A percentile compares a stretch with the other conserved stretches of the same genome.
phyloP scores from a whole-genome alignment of 2,329 filamentous ascomycete genomes.

The Colletotrichum horii region DNA sequence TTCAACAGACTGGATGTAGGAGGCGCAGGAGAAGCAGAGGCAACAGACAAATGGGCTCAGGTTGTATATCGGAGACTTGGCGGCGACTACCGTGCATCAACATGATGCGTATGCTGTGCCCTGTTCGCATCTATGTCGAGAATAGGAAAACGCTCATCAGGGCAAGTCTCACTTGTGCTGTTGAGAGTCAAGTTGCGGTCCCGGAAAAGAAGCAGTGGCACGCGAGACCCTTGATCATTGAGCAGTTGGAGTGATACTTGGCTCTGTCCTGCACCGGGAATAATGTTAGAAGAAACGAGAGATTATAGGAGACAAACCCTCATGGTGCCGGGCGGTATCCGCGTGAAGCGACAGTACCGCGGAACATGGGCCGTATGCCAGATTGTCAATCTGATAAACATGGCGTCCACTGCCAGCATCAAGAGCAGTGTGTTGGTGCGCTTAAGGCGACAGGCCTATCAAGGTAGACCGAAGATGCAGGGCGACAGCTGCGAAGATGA shows the following conservation, averaged over 20 bases:
- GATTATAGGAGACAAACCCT: neutral
- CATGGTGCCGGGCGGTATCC: neutral
- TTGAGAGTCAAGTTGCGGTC: neutral
- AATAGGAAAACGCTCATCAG: neutral
- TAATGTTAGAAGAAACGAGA: neutral
- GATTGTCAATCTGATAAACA: neutral
- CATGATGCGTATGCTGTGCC: neutral
- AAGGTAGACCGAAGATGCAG: neutral
- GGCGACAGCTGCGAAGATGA: neutral
- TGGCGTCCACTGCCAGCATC: neutral
- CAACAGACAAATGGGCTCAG: neutral
- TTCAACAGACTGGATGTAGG: neutral
- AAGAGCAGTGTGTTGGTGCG: neutral
- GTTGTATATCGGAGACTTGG: neutral
- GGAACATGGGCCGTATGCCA: neutral
- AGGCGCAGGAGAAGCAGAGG: neutral
- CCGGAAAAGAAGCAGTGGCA: neutral
- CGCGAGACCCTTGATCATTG: neutral
- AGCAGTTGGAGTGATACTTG: neutral
- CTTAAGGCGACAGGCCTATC: neutral
- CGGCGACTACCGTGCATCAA: neutral
- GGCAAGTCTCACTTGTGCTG: neutral
- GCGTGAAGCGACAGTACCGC: neutral
- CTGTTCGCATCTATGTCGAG: neutral
- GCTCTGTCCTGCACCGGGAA: neutral